Evolutionary conservation across 176 grass and related monocot genomes (phyloP).

Genomic region (Dactylis glomerata): DNA sequence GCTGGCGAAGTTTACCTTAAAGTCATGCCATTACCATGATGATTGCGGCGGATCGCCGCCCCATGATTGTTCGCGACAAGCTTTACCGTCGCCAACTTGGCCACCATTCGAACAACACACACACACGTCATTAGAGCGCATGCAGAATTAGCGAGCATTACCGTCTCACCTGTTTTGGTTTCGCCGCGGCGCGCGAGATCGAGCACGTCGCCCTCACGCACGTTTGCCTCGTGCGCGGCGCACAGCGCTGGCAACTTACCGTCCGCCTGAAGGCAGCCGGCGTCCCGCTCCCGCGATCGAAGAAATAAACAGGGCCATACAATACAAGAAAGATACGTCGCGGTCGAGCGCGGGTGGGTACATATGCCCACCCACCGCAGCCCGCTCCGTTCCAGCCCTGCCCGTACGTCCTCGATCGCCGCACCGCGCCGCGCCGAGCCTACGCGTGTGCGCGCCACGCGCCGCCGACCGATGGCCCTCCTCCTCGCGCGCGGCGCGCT

Average conservation of each 20-base stretch:
- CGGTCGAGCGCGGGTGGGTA: background rate
- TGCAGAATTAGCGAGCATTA: background rate
- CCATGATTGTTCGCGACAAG: background rate
- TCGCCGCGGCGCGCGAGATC: background rate
- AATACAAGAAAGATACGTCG: background rate
- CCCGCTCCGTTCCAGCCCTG: background rate
- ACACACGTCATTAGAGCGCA: background rate
- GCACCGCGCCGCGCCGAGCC: background rate
- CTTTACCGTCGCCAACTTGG: background rate
- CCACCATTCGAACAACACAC: background rate
- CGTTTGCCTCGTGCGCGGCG: slow-evolving; percentile 16
- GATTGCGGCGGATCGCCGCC: background rate
- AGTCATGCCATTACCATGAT: background rate
- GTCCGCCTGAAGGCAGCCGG: background rate
- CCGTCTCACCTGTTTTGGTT: background rate
- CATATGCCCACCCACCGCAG: slow-evolving; percentile 23
- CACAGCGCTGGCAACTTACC: background rate
- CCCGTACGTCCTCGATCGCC: background rate
- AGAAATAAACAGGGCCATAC: slow-evolving; percentile 16
- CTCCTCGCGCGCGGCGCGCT: background rate
- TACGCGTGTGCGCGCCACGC: background rate
- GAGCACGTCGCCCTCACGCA: background rate
- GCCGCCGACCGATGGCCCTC: background rate
- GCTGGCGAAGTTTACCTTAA: background rate
- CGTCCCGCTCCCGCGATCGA: background rate